These are phyloP conservation scores for Didymella lethalis DNA, from an alignment of 2,329 filamentous ascomycete genomes.

Conservation along the genomic window DNA sequence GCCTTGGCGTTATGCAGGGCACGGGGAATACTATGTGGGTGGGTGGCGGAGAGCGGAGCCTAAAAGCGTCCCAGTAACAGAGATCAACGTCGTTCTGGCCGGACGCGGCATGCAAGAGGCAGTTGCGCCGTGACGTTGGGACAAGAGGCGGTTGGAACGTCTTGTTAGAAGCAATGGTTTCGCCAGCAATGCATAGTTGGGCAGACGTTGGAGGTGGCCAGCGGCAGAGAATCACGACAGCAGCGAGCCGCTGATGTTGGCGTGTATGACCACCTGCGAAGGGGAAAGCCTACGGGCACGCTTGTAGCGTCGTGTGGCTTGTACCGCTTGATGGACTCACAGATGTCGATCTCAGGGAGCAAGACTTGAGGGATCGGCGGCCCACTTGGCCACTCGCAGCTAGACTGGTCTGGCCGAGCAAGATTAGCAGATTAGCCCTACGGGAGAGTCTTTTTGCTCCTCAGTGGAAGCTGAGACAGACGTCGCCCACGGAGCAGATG, in stretches of 20 bases:
- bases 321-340: conserved; percentile 28
- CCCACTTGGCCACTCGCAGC: conserved; percentile 18
- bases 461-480: conserved; percentile 1
- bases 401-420: conserved; percentile 19
- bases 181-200: conserved; percentile 2
- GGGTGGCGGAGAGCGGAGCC: conserved; percentile 20
- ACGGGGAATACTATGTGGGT: conserved; percentile 26
- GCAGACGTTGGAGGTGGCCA: conserved; percentile 3
- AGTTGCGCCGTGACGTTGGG: conserved; percentile 8
- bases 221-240: conserved; percentile 10
- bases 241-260: conserved; percentile 12
- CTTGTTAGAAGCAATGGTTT: conserved; percentile 8
- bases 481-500: conserved; percentile 8
- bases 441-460: conserved; percentile 6
- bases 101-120: conserved; percentile 9
- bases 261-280: conserved; percentile 19
- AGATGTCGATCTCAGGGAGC: conserved; percentile 29
- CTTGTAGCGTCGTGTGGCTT: conserved; percentile 21
- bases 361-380: conserved; percentile 27
- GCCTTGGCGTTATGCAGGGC: conserved; percentile 36
- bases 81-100: conserved; percentile 8
- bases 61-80: conserved; percentile 4
- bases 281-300: conserved; percentile 17
- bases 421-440: conserved; percentile 15
- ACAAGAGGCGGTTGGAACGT: neutral